Conservation (phyloP, 192 early-diverging fungal species). For the Jimgerdemannia lactiflua region DNA sequence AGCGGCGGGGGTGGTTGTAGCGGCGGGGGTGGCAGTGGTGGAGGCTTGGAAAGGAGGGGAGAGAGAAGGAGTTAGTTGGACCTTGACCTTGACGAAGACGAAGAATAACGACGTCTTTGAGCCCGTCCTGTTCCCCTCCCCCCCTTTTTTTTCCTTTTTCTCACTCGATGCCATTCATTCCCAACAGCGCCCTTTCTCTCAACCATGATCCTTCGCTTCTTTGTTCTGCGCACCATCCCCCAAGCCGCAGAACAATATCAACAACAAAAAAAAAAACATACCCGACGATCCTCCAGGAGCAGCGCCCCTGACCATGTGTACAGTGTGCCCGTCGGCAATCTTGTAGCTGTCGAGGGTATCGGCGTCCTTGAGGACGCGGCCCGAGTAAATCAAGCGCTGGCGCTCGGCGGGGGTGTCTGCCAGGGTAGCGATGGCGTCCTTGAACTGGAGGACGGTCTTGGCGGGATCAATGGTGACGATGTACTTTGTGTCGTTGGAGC, state of each 20-base stretch:
- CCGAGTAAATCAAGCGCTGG: conserved; percentile 92
- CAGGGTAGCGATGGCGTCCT: conserved; percentile 66
- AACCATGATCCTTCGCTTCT: not conserved
- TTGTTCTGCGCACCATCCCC: conserved; percentile 10
- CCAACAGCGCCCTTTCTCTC: not conserved
- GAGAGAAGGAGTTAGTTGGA: too few species aligned
- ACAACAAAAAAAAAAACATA: not conserved
- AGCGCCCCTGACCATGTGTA: conserved; percentile 86
- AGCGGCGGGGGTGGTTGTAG: conserved; percentile 33
- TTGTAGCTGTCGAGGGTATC: conserved; percentile 80
- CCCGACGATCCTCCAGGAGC: conserved; percentile 29
- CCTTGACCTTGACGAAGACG: too few species aligned
- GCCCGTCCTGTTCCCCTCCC: too few species aligned
- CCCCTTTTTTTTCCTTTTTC: too few species aligned
- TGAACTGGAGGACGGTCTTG: conserved; percentile 71
- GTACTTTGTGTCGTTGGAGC: conserved; percentile 71
- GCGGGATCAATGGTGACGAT: conserved; percentile 54
- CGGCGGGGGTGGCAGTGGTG: conserved; percentile 14
- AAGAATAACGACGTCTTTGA: too few species aligned
- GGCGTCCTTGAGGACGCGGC: conserved; percentile 90
- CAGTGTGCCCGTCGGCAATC: conserved; percentile 80
- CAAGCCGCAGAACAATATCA: not conserved
- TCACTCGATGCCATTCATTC: too few species aligned
- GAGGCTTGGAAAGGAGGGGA: conserved; percentile 22
- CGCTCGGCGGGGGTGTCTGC: conserved; percentile 61